Conservation (phyloP, 805 yeast species). For the Candida rishiriensis region DNA sequence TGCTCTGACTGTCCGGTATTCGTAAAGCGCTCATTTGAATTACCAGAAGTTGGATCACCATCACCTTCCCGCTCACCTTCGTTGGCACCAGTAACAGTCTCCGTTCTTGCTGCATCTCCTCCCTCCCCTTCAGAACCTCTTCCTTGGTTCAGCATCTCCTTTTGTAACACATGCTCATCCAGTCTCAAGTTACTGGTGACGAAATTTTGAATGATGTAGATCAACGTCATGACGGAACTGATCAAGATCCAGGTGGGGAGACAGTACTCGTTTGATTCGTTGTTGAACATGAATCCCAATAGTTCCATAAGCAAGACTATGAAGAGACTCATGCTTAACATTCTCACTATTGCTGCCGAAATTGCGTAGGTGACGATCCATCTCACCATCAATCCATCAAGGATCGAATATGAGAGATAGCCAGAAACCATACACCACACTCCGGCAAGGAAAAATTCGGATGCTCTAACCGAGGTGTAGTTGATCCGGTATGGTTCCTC, state of each 20-base stretch:
- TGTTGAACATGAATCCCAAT: constrained; percentile 62
- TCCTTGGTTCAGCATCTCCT: constrained; percentile 1
- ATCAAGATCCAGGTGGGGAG: constrained; percentile 89
- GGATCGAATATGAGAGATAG: constrained; percentile 73
- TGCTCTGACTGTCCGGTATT: background rate
- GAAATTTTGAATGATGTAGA: constrained; percentile 82
- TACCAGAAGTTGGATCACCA: constrained; percentile 2
- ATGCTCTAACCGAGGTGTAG: constrained; percentile 56
- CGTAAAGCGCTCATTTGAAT: background rate
- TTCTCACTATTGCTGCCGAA: constrained; percentile 82
- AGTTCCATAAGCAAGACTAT: constrained; percentile 67
- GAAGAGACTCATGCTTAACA: constrained; percentile 75
- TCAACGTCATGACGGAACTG: constrained; percentile 76
- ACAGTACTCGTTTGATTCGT: constrained; percentile 55
- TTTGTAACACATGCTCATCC: constrained; percentile 21
- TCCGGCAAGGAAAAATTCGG: constrained; percentile 78
- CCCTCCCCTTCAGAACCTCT: background rate
- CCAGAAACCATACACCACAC: constrained; percentile 93
- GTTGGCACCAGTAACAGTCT: background rate
- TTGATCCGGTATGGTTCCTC: constrained; percentile 19
- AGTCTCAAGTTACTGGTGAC: constrained; percentile 71
- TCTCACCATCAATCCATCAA: constrained; percentile 86
- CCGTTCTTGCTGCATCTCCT: background rate
- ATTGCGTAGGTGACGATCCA: constrained; percentile 92
- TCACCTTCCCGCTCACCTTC: background rate